Base-by-base conservation (phyloP, 1,284 basidiomycete genomes). In the Trichosporon sp. region DNA sequence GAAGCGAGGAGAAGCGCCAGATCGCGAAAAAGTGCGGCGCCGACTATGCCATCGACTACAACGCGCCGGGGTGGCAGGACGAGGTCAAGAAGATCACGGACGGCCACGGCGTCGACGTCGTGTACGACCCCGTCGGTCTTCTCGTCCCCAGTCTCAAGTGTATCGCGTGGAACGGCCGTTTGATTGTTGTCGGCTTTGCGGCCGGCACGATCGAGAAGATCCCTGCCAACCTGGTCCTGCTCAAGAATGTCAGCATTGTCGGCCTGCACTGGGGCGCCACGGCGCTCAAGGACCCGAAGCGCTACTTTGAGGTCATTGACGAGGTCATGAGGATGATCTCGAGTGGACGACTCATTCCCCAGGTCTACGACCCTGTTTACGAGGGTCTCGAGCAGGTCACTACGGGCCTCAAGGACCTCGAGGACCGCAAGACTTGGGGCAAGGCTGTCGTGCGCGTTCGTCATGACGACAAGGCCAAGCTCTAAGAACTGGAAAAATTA, bases 251-350 rank as follows among this genome's bases (percentile, higher is more conserved):
- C 37, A 89, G 91, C 8, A 83, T 96, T 8, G 86, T 91, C 65
- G 94, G 94, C 7, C 84, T 95, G n/a, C 91, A 90, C 77, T 96
- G 93, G 92, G 94, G 93, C 14, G 89, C 90, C n/a, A 93, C 92
- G 78, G 80, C 83, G 21, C 81, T 92, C 91, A 88, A 90, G 77
- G 91, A 98, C 76, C 88, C 88, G 0, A 82, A 85, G 32, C 90
- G 88, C 54, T 86, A 91, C 35, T 85, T 88, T 0, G 83, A 86
- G 19, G 92, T 96, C 1, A 94, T 93, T 91, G 85, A 88, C 68
- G 90, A 87, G 12, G 84, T 98, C 1, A 85, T 96, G 46, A 86
- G 88, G 88, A 84, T 96, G 40, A 87, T 97, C 72, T 84, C 87
- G 12, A 88, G 89, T 4, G 89, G 89, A 2, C 87, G 88, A 70